Evolutionary conservation across 768 basidiomycete species (phyloP).

Genomic region (Favolaschia claudopus): DNA sequence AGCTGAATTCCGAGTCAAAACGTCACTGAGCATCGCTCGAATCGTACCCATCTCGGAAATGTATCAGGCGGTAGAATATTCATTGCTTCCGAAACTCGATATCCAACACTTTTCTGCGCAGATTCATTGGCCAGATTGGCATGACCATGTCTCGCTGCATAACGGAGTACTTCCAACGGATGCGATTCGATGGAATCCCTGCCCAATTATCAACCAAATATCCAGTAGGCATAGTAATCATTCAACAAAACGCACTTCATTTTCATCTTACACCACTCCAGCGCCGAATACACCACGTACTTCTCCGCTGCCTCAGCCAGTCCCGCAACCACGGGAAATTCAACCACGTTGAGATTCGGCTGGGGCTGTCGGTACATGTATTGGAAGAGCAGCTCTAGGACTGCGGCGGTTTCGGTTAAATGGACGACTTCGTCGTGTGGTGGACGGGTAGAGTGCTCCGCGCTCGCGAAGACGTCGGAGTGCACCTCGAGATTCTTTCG

Average conservation of each 20-base stretch:
- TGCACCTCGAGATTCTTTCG: constrained; percentile 16
- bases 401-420: constrained; percentile 17
- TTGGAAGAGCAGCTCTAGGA: constrained; percentile 27
- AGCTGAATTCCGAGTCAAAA: no score
- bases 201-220: neutral
- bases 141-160: constrained; percentile 21
- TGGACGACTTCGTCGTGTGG: constrained; percentile 12
- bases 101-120: neutral
- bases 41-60: neutral
- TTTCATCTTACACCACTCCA: constrained; percentile 21
- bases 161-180: constrained; percentile 18
- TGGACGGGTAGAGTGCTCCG: neutral
- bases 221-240: neutral
- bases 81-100: neutral
- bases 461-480: constrained; percentile 19
- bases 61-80: neutral
- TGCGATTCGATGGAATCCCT: constrained; percentile 1
- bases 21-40: no score
- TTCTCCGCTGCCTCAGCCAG: constrained; percentile 36
- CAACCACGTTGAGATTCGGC: constrained; percentile 24
- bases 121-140: constrained; percentile 2
- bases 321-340: constrained; percentile 11
- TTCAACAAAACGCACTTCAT: constrained; percentile 22
- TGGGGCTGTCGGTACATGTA: constrained; percentile 32
- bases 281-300: constrained; percentile 30